phyloP scores from a whole-genome alignment of 768 basidiomycete genomes.

The Russula griseocarnosa region DNA sequence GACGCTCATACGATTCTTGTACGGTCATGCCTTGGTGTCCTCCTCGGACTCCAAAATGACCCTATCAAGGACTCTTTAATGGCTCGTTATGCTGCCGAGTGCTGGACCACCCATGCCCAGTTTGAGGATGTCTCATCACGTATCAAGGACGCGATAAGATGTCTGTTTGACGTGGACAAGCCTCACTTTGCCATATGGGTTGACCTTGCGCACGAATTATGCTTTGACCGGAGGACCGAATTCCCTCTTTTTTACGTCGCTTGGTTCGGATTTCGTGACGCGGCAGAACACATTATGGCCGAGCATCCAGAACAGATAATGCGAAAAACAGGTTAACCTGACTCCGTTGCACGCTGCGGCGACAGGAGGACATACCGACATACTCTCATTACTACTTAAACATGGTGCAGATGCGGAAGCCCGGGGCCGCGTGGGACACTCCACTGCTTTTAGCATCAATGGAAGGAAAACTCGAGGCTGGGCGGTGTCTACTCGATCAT shows the following conservation, averaged over 20 bases:
- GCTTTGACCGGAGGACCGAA: too few relatives aligned
- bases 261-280: neutral
- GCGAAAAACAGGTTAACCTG: neutral
- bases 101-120: neutral
- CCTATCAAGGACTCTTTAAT: neutral
- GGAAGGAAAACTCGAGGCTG: neutral
- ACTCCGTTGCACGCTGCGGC: neutral
- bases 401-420: neutral
- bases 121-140: neutral
- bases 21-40: neutral
- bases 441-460: neutral
- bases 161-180: neutral
- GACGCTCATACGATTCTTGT: neutral
- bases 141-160: neutral
- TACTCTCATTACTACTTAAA: neutral
- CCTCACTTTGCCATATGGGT: neutral
- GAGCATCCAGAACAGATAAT: neutral
- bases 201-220: too few relatives aligned
- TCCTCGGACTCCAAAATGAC: neutral
- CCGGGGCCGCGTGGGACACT: neutral
- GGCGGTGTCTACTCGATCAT: neutral
- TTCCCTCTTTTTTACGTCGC: neutral
- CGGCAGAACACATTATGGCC: neutral
- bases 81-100: neutral
- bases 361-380: accelerated